Base-by-base conservation (phyloP, 495 filamentous ascomycete genomes). In the Neurospora sp. region DNA sequence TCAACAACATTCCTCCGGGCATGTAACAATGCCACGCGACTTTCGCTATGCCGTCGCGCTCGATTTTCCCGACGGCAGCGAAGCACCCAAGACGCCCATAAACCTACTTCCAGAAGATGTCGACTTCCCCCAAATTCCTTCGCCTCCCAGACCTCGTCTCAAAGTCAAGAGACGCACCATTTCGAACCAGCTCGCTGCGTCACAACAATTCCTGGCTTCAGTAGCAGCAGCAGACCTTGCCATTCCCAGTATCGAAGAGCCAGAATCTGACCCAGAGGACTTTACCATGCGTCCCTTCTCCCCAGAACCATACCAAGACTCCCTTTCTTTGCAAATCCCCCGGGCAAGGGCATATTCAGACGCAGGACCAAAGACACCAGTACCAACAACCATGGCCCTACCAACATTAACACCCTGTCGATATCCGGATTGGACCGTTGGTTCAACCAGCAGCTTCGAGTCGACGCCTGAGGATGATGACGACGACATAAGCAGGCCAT, bases 191-290 rank as follows among this genome's bases (percentile, higher is more conserved):
- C 78, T 86, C 18, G 78, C 83, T 35, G 86, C 86, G 23, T 86
- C 87, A 5, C 84, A 88, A 72, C 85, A 88, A 35, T 89, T 89
- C 73, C 81, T 89, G 4, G 87, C 86, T 10, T 88, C 87, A 4
- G 87, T 89, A 44, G 87, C 85, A 60, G 86, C 87, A 41, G 87
- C 87, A 72, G 85, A 87, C 77, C 78, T 86, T n/a, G 85, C 86
- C 39, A 84, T 88, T 39, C 87, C 87, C 27, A 87, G 86, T 73
- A 87, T 89, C 37, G 86, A 88, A 76, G 79, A 83, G 73, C 79
- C 79, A 14, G 77, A 80, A 38, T 49, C 78, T 2, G 77, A 75
- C 14, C 37, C 77, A 27, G 73, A 79, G 44, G 84, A 84, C 74
- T 78, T 75, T 38, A 80, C 82, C 39, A 86, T 83, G 80, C 71